These are phyloP conservation scores for Amorphotheca resinae DNA, from an alignment of 495 filamentous ascomycete genomes.

Conservation along the genomic window DNA sequence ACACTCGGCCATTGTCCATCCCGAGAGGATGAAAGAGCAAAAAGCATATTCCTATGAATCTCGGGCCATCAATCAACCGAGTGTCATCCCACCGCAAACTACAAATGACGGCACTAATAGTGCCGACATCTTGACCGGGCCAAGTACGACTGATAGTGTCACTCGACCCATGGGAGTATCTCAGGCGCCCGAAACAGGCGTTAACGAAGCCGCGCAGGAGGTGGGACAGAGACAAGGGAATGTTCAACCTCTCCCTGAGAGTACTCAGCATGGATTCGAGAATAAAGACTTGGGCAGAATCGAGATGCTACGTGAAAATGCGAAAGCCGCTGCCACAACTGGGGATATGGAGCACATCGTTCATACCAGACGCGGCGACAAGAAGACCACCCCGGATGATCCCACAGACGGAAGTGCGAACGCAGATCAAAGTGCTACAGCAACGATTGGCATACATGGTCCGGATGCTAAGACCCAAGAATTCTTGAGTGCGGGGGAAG, in stretches of 20 bases:
- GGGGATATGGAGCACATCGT: constrained; percentile 13
- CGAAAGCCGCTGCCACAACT: constrained; percentile 7
- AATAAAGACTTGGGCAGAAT: neutral
- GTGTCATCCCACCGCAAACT: constrained; percentile 4
- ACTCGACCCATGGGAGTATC: constrained; percentile 10
- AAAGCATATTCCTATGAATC: constrained; percentile 17
- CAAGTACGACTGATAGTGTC: constrained; percentile 19
- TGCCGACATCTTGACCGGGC: constrained; percentile 17
- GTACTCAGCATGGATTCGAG: neutral
- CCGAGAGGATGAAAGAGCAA: constrained; percentile 11
- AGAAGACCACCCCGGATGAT: neutral
- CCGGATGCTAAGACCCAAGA: constrained; percentile 9
- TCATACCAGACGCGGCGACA: constrained; percentile 3
- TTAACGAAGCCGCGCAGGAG: neutral
- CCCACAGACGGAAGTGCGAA: neutral
- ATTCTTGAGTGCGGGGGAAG: constrained; percentile 12
- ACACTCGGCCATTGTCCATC: constrained; percentile 20
- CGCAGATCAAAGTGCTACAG: constrained; percentile 4
- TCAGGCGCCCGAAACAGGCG: neutral
- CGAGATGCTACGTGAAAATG: constrained; percentile 12
- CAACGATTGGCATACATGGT: constrained; percentile 7
- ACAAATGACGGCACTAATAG: constrained; percentile 8
- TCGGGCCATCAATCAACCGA: constrained; percentile 9
- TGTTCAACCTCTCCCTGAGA: neutral
- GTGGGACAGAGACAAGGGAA: neutral